Percentiles rank a stretch among this genome's conserved stretches.
phyloP scores from a whole-genome alignment of 495 filamentous ascomycete genomes.

The Penicillium roqueforti region DNA sequence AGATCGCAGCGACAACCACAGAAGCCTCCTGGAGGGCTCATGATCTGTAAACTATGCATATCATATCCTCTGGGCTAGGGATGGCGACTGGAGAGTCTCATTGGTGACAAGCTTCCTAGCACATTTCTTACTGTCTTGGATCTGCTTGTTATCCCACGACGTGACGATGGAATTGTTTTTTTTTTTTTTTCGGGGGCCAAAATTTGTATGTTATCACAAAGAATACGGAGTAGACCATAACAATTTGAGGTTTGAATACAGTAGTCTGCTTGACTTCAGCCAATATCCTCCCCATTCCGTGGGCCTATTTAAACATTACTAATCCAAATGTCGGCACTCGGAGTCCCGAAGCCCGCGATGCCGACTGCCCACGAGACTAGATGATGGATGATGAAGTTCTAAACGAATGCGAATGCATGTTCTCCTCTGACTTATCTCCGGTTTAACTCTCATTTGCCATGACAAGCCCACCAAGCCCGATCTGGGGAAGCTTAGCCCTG shows the following conservation, averaged over 20 bases:
- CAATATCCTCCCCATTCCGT: not conserved
- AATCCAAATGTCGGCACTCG: constrained; percentile 3
- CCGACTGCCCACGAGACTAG: constrained; percentile 1
- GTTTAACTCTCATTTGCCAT: not conserved
- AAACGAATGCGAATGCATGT: constrained; percentile 1
- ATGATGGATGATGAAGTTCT: no score
- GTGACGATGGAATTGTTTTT: constrained; percentile 19
- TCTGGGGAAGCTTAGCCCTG: not conserved
- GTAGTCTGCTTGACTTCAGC: no score
- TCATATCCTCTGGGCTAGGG: not conserved
- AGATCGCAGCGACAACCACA: not conserved
- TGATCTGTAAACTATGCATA: not conserved
- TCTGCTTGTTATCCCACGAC: constrained; percentile 11
- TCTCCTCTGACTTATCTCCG: not conserved
- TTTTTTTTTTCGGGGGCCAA: not conserved
- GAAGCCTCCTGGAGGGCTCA: not conserved
- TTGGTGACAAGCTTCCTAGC: not conserved
- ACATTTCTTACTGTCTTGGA: not conserved
- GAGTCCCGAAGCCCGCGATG: not conserved
- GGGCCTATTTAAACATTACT: not conserved
- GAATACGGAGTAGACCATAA: constrained; percentile 2
- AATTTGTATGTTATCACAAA: constrained; percentile 5
- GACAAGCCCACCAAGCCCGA: not conserved
- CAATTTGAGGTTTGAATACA: not conserved
- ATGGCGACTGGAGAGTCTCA: not conserved